phyloP scores from a whole-genome alignment of 179 eudicot species.

The Carnegiea gigantea region DNA sequence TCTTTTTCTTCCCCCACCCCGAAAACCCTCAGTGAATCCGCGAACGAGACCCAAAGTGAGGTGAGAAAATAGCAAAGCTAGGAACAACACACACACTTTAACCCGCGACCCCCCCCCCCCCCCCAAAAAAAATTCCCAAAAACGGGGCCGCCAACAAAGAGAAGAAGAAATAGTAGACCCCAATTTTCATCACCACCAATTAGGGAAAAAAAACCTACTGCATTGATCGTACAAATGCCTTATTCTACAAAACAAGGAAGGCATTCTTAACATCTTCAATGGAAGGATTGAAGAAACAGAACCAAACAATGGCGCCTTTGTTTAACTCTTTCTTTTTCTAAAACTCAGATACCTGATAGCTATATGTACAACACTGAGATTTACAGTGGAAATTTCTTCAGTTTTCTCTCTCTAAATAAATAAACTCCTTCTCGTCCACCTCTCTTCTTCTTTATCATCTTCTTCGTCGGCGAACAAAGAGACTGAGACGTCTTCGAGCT shows the following conservation, averaged over 20 bases:
- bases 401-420: slow-evolving; percentile 14
- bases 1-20: too few species aligned
- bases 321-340: background rate
- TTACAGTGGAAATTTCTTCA: slow-evolving; percentile 7
- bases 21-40: too few species aligned
- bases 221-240: background rate
- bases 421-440: slow-evolving; percentile 35
- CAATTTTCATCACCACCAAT: background rate
- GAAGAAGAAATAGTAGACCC: background rate
- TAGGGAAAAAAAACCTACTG: background rate
- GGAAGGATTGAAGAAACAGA: slow-evolving; percentile 14
- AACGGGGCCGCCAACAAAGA: background rate
- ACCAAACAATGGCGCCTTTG: background rate
- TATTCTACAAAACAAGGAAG: slow-evolving; percentile 11
- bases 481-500: slow-evolving; percentile 25
- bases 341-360: background rate
- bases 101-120: too few species aligned
- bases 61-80: too few species aligned
- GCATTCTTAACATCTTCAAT: slow-evolving; percentile 6
- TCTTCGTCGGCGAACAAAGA: slow-evolving; percentile 37
- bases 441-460: slow-evolving; percentile 19
- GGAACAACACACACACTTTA: too few species aligned
- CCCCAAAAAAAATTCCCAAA: too few species aligned
- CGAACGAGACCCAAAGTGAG: too few species aligned
- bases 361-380: slow-evolving; percentile 4